phyloP scores from a whole-genome alignment of 257 asterid species.

The Echites panduratus region DNA sequence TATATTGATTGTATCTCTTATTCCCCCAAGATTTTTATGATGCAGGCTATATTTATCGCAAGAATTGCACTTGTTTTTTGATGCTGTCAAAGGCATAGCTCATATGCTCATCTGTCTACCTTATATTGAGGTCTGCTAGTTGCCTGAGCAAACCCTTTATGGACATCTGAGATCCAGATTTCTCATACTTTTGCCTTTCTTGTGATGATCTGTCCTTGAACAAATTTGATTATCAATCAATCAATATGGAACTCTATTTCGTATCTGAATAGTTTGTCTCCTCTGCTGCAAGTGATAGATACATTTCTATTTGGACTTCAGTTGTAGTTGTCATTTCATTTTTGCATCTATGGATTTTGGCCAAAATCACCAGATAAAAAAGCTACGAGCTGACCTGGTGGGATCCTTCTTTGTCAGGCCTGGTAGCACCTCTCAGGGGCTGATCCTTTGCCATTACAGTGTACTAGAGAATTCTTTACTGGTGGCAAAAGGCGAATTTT shows the following conservation, averaged over 20 bases:
- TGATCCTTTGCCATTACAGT: too few relatives aligned
- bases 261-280: neutral
- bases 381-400: neutral
- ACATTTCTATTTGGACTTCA: too few relatives aligned
- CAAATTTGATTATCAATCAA: neutral
- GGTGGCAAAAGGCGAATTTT: too few relatives aligned
- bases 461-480: too few relatives aligned
- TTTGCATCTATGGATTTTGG: neutral
- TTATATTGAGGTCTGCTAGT: neutral
- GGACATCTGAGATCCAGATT: neutral
- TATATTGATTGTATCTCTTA: neutral
- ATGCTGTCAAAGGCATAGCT: too few relatives aligned
- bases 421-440: conserved; percentile 19
- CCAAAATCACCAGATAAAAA: neutral
- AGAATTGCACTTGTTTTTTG: too few relatives aligned
- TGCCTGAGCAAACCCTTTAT: neutral
- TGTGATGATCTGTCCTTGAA: neutral
- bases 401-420: conserved; percentile 48
- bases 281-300: neutral
- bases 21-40: neutral
- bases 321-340: neutral
- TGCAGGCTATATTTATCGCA: neutral
- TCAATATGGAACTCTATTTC: neutral
- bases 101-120: too few relatives aligned
- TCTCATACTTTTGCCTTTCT: neutral